Percentiles rank a stretch among this genome's conserved stretches.
Conservation (phyloP, 2,329 filamentous ascomycete species). For the Cladophialophora carrionii region DNA sequence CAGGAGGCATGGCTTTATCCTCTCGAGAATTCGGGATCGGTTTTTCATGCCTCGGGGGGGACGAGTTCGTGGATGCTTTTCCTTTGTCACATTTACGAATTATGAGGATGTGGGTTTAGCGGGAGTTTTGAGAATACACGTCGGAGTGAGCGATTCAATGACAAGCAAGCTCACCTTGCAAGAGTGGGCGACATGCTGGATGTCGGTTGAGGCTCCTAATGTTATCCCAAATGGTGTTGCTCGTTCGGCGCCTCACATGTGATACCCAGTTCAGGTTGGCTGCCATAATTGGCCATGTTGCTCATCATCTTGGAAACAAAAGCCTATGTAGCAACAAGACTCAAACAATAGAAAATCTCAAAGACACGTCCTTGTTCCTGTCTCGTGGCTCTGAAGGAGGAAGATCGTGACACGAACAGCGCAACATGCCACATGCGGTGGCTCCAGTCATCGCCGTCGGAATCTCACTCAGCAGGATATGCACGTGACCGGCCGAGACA, state of each 20-base stretch:
- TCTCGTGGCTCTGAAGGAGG: background rate
- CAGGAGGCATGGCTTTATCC: conserved; percentile 52
- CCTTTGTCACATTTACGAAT: conserved; percentile 30
- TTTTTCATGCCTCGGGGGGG: conserved; percentile 47
- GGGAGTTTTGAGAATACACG: conserved; percentile 27
- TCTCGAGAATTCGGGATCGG: conserved; percentile 47
- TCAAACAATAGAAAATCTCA: conserved; percentile 14
- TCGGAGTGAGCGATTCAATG: conserved; percentile 12
- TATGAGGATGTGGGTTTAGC: conserved; percentile 30
- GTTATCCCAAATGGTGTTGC: conserved; percentile 4
- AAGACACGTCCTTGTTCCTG: background rate
- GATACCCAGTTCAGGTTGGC: conserved; percentile 16
- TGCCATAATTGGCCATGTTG: conserved; percentile 13
- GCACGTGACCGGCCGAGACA: conserved; percentile 6
- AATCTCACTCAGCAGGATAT: conserved; percentile 15
- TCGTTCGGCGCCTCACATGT: conserved; percentile 12
- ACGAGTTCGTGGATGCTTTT: conserved; percentile 29
- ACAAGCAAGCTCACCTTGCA: conserved; percentile 3
- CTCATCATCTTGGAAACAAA: conserved; percentile 18
- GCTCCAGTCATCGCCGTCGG: no score
- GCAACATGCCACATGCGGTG: background rate
- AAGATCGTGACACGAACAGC: background rate
- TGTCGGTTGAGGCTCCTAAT: conserved; percentile 12
- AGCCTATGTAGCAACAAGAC: conserved; percentile 18
- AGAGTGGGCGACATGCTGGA: conserved; percentile 5